These are phyloP conservation scores for Mortierella sp. DNA, from an alignment of 371 early-diverging fungal species.

Conservation along the genomic window DNA sequence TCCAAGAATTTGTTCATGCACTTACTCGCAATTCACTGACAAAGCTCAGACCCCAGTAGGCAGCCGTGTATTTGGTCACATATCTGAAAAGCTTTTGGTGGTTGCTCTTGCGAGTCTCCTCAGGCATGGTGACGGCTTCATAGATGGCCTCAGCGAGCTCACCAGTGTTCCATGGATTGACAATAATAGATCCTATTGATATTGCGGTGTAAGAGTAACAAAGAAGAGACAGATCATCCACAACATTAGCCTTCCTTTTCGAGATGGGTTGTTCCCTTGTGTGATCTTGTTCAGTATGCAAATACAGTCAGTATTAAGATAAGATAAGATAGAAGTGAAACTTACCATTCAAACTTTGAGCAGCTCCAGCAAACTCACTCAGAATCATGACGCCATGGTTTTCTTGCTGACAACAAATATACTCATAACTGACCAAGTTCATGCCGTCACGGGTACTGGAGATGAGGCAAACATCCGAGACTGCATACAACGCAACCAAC, in stretches of 20 bases:
- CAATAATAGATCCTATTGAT: slow-evolving; percentile 85
- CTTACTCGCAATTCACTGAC: slow-evolving; percentile 83
- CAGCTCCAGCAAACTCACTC: slow-evolving; percentile 99
- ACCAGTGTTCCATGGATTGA: slow-evolving; percentile 99
- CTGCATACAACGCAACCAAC: slow-evolving; percentile 95
- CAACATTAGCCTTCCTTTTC: background rate
- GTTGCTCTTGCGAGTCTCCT: slow-evolving; percentile 81
- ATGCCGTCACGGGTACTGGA: slow-evolving; percentile 99
- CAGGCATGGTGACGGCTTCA: slow-evolving; percentile 94
- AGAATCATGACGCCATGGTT: slow-evolving; percentile 97
- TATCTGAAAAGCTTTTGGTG: slow-evolving; percentile 93
- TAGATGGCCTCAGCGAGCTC: slow-evolving; percentile 93
- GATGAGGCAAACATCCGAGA: slow-evolving; percentile 96
- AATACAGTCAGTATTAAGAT: slow-evolving; percentile 1
- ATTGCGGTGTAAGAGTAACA: slow-evolving; percentile 5
- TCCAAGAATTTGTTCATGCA: too few species aligned
- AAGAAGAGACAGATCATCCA: background rate
- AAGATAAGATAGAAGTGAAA: too few species aligned
- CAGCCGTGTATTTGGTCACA: slow-evolving; percentile 98
- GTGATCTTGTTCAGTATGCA: background rate
- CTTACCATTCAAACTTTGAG: slow-evolving; percentile 94
- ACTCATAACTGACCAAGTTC: slow-evolving; percentile 99
- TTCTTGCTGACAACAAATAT: slow-evolving; percentile 95
- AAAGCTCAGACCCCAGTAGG: slow-evolving; percentile 98
- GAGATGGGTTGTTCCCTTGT: background rate